Evolutionary conservation across 208 protist species (phyloP).

Genomic region (Herpetomonas tarakana): DNA sequence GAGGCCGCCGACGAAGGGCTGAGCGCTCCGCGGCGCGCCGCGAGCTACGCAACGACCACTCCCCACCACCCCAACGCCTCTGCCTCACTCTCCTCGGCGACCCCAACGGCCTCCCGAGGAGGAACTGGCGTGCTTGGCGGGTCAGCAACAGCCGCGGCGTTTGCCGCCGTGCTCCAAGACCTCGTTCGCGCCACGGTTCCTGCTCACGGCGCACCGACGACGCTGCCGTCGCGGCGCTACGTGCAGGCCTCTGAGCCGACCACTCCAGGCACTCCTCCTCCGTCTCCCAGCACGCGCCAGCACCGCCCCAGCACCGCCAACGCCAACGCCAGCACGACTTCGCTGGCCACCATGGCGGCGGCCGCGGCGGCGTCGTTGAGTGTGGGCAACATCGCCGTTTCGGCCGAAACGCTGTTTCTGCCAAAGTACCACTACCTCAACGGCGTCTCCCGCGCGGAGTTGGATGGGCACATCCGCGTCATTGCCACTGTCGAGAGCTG

Average conservation of each 20-base stretch:
- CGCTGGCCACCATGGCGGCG: slow-evolving; percentile 3
- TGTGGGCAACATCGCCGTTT: slow-evolving; percentile 7
- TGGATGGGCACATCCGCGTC: slow-evolving; percentile 52
- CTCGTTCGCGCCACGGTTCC: background rate
- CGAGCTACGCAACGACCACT: slow-evolving; percentile 9
- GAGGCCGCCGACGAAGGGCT: slow-evolving; percentile 30
- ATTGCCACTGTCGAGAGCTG: slow-evolving; percentile 83
- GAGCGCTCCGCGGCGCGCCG: slow-evolving; percentile 4
- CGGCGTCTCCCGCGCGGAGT: slow-evolving; percentile 24
- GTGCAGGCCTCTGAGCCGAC: background rate
- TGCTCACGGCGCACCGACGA: background rate
- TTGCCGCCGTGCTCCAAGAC: background rate
- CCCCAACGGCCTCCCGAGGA: slow-evolving; percentile 6
- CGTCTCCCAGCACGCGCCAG: slow-evolving; percentile 8
- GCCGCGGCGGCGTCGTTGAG: slow-evolving; percentile 14
- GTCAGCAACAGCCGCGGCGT: background rate
- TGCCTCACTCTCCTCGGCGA: slow-evolving; percentile 5
- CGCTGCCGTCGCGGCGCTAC: background rate
- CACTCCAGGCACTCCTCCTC: background rate
- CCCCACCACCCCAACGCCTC: background rate
- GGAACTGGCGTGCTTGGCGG: background rate
- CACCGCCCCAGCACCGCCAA: background rate
- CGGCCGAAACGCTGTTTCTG: slow-evolving; percentile 32
- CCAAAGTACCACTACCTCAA: slow-evolving; percentile 53
- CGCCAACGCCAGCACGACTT: slow-evolving; percentile 3